Conservation (phyloP, 176 grass and related monocot genomes). For the Phoenix roebelenii region DNA sequence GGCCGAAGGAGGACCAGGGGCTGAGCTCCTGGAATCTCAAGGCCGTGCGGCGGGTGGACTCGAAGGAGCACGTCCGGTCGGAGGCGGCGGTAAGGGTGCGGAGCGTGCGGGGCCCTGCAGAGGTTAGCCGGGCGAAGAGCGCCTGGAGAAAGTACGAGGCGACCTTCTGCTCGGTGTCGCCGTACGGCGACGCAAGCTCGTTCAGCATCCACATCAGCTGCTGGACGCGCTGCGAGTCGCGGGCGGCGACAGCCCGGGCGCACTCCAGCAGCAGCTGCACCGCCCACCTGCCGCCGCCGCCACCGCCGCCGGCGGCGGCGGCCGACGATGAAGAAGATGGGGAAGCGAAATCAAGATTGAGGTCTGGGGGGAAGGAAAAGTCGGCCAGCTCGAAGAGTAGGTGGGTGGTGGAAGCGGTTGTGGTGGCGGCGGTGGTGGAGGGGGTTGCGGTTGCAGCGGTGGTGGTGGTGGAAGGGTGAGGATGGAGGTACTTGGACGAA, state of each 20-base stretch:
- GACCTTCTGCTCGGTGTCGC: constrained; percentile 92
- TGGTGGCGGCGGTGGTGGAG: constrained; percentile 47
- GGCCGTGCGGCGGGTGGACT: constrained; percentile 78
- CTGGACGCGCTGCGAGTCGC: constrained; percentile 84
- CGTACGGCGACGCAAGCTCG: constrained; percentile 91
- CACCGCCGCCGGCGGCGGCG: background rate
- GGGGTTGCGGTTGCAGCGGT: constrained; percentile 30
- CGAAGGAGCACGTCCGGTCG: constrained; percentile 76
- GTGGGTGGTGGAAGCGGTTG: constrained; percentile 30
- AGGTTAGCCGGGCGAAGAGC: constrained; percentile 68
- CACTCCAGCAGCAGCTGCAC: constrained; percentile 74
- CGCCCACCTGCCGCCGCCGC: constrained; percentile 38
- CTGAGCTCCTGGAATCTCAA: constrained; percentile 93
- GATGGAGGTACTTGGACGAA: constrained; percentile 63
- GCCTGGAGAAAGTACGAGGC: constrained; percentile 86
- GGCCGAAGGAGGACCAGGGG: constrained; percentile 94
- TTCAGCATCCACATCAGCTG: constrained; percentile 99
- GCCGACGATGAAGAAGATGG: constrained; percentile 60
- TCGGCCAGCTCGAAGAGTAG: constrained; percentile 65
- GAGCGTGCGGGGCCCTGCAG: constrained; percentile 63
- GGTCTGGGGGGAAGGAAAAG: constrained; percentile 72
- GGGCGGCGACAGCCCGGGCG: constrained; percentile 53
- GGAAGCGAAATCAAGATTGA: constrained; percentile 95
- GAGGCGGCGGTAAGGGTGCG: constrained; percentile 54
- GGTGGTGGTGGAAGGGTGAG: constrained; percentile 23